phyloP scores from a whole-genome alignment of 805 yeast genomes.

The Pichia occidentalis region DNA sequence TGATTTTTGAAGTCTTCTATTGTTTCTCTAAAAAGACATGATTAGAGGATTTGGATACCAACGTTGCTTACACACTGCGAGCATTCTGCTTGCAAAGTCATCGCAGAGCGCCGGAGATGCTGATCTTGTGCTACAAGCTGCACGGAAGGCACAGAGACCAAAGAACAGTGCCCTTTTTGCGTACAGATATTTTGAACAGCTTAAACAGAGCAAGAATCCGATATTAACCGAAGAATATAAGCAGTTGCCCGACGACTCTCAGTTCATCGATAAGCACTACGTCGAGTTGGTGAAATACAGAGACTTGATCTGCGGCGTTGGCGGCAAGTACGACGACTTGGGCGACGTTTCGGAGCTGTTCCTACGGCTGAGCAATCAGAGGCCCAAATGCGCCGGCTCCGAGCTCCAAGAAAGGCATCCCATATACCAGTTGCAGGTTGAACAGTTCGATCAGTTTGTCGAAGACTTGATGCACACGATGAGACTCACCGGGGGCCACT shows the following conservation, averaged over 20 bases:
- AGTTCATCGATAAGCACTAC: constrained; percentile 44
- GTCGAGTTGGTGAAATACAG: constrained; percentile 34
- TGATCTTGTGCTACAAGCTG: no score
- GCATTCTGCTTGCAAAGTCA: constrained; percentile 9
- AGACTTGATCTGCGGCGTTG: constrained; percentile 24
- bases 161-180: constrained; percentile 26
- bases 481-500: constrained; percentile 50
- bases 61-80: neutral
- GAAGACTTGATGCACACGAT: constrained; percentile 38
- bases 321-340: constrained; percentile 32
- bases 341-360: constrained; percentile 34
- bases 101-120: no score
- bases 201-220: constrained; percentile 11
- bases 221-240: constrained; percentile 29
- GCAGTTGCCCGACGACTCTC: constrained; percentile 49
- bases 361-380: constrained; percentile 32
- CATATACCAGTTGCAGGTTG: constrained; percentile 23
- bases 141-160: neutral
- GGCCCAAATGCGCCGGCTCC: constrained; percentile 17
- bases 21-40: no score
- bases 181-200: constrained; percentile 18
- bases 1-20: no score
- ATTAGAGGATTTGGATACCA: no score
- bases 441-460: constrained; percentile 31
- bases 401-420: constrained; percentile 28